These are phyloP conservation scores for Clavispora carvajalis DNA, from an alignment of 805 yeast species.

Conservation along the genomic window DNA sequence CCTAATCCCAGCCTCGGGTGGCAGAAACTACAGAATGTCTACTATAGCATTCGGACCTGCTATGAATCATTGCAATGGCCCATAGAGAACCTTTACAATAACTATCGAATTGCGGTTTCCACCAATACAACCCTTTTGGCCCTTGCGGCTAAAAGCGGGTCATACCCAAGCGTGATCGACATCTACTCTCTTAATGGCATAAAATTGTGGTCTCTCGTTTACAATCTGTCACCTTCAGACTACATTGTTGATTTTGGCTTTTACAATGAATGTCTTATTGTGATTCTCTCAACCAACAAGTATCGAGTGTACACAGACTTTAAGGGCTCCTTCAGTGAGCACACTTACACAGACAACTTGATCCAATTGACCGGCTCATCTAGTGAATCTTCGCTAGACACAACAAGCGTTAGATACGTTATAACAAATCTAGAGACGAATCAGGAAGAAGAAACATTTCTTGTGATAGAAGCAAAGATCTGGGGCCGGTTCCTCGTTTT, in stretches of 20 bases:
- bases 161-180: constrained; percentile 33
- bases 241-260: constrained; percentile 51
- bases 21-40: constrained; percentile 73
- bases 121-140: constrained; percentile 55
- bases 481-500: constrained; percentile 43
- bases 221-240: constrained; percentile 43
- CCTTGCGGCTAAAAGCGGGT: constrained; percentile 32
- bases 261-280: constrained; percentile 47
- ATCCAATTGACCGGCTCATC: not conserved
- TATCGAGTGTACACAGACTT: constrained; percentile 60
- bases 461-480: constrained; percentile 24
- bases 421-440: constrained; percentile 31
- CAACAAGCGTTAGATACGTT: constrained; percentile 1
- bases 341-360: constrained; percentile 20
- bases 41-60: constrained; percentile 58
- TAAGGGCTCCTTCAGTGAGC: constrained; percentile 61
- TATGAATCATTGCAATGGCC: constrained; percentile 50
- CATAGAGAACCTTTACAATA: constrained; percentile 28
- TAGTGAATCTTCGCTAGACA: not conserved
- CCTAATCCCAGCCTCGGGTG: constrained; percentile 52
- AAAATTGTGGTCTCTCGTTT: constrained; percentile 32
- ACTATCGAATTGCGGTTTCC: constrained; percentile 46
- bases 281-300: constrained; percentile 48
- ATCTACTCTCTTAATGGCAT: constrained; percentile 32
- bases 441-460: constrained; percentile 24